A percentile compares a stretch with the other conserved stretches of the same genome.
These are phyloP conservation scores for Albugo candida DNA, from an alignment of 352 stramenopile genomes.

Conservation along the genomic window DNA sequence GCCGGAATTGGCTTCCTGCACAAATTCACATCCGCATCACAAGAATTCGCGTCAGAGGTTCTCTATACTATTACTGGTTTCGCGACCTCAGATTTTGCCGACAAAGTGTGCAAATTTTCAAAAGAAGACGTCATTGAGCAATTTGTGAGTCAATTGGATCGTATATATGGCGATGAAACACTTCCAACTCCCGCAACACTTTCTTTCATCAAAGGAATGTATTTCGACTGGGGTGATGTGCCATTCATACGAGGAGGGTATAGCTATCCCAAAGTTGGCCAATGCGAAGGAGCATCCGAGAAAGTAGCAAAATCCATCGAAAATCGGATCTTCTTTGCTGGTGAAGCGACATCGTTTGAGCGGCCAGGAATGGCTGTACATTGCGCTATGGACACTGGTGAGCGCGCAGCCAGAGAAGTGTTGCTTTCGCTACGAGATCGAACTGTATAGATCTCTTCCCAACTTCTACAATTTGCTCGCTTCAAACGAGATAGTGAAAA, in stretches of 20 bases:
- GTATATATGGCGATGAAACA: constrained; percentile 45
- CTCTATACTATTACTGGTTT: constrained; percentile 64
- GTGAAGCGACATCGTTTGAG: constrained; percentile 61
- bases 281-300: constrained; percentile 30
- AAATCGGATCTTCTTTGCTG: constrained; percentile 56
- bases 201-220: constrained; percentile 50
- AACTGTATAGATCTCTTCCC: too few relatives aligned
- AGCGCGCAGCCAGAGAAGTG: constrained; percentile 37
- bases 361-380: constrained; percentile 70
- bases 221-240: constrained; percentile 61
- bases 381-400: constrained; percentile 59
- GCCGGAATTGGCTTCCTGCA: constrained; percentile 32
- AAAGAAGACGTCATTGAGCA: constrained; percentile 30
- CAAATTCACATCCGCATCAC: constrained; percentile 4
- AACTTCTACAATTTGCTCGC: too few relatives aligned
- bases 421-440: constrained; percentile 13
- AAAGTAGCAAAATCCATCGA: constrained; percentile 42
- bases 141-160: constrained; percentile 55
- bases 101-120: constrained; percentile 21
- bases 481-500: too few relatives aligned
- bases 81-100: constrained; percentile 40
- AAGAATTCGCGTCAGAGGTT: constrained; percentile 5
- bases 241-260: constrained; percentile 51
- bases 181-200: constrained; percentile 27
- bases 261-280: constrained; percentile 49